These are phyloP conservation scores for Delonix regia DNA, from an alignment of 306 rosid species.

Conservation along the genomic window DNA sequence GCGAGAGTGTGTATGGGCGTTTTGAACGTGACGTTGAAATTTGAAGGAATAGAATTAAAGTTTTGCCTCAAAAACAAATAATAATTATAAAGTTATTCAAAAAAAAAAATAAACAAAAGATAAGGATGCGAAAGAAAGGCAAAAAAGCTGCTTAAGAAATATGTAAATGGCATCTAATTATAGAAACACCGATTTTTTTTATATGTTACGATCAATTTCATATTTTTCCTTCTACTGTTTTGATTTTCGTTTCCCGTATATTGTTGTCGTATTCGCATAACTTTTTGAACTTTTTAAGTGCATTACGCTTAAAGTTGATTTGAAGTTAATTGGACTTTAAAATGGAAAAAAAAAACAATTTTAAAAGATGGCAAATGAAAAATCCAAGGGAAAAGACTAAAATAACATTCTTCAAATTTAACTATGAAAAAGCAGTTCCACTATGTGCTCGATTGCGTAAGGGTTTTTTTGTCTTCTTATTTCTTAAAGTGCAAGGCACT, in stretches of 20 bases:
- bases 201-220: background rate
- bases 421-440: background rate
- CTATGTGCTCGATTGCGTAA: background rate
- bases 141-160: background rate
- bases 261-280: background rate
- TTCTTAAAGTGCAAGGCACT: background rate
- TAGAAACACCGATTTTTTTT: background rate
- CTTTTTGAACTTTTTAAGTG: background rate
- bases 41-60: background rate
- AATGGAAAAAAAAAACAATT: background rate
- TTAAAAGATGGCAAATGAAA: background rate
- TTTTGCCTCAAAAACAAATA: background rate
- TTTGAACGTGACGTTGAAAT: conserved; percentile 18
- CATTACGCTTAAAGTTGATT: background rate
- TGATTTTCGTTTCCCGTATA: background rate
- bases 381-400: background rate
- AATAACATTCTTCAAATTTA: background rate
- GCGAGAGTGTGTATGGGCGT: conserved; percentile 6
- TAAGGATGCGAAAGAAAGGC: background rate
- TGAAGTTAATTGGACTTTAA: background rate
- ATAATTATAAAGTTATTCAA: background rate
- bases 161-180: background rate
- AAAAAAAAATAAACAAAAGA: background rate
- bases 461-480: background rate
- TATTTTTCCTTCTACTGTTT: background rate